Evolutionary conservation across 1,139 yeast species (phyloP), one percentile per base, ranked within the genome.

Genomic region (Suhomyces bokatorum): DNA sequence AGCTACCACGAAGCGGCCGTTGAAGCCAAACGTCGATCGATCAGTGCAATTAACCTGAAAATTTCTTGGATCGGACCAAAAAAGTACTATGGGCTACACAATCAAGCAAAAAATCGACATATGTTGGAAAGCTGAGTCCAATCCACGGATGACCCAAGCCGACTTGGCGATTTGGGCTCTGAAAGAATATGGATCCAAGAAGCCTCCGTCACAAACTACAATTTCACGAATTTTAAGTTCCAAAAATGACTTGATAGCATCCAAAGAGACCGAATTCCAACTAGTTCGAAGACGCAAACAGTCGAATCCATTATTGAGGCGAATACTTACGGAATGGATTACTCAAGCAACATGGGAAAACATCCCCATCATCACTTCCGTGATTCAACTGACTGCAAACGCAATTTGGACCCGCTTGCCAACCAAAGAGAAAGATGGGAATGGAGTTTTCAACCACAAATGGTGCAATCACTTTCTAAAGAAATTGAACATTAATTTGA

Each of bases 81-180:
- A 20, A 20, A 20, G 24, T 20, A 20, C 24, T 8, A 78, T 79
- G 83, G 83, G 83, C 4, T 78, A 76, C 52, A 78, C 81, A 7
- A 76, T 79, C 49, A 83, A 81, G 57, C 87, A 82, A 54, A 80
- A 83, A 62, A 81, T 81, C 34, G 86, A 81, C 53, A 81, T 83
- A 44, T 82, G 87, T 55, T 73, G 83, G 41, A 80, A 81, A 72
- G 80, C 86, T 15, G 87, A 82, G 58, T 69, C 83, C 15, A 77
- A 80, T 51, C 87, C 87, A 1, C 74, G 75, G 29, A 80, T 83
- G 86, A 82, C 87, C 2, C 88, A 83, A 58, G 70, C 75, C n/a
- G 86, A 82, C 51, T 59, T 83, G 40, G 88, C 87, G 0, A 58
- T 63, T 32, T 83, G 88, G 88, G 87, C 87, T 0, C 76, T 77